Base-by-base conservation (phyloP, 202 grass and related monocot species). In the Zoysia matrella region DNA sequence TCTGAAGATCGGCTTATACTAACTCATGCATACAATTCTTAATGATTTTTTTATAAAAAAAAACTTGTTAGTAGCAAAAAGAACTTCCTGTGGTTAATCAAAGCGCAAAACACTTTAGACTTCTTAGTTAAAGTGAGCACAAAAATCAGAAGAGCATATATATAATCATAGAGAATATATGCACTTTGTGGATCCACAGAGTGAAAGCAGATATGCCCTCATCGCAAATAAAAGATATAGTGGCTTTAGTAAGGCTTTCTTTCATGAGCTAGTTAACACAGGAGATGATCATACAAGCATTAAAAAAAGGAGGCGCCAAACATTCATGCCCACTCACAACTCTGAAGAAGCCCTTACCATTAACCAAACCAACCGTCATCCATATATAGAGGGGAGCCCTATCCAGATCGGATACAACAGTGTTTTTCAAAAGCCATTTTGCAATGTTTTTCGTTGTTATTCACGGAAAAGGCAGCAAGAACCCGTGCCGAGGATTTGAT, bases 391-490 rank as follows among this genome's bases (percentile, higher is more conserved):
- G 3, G 51, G 51, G 10, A 52, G 3, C 45, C 45, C 14, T n/a
- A 57, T 57, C 55, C 55, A 57, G 15, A 57, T 57, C 42, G 16
- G 4, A 50, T 18, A 60, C 18, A 65, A 16, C 56, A 77, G 7
- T 49, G 44, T 78, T 7, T 66, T 54, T 8, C 30, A 78, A 42
- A 67, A 39, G 42, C 48, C 52, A 82, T 49, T 57, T 36, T 57
- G 69, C 68, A 68, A 57, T 56, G 54, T 52, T 18, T 58, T 73
- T 44, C 45, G 15, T 54, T 69, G 55, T 75, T 83, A 83, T 90
- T 83, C 75, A 83, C 53, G 44, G 6, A 44, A 39, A 77, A 73
- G 8, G 85, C 54, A 48, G 78, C 16, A 74, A 51, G 47, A 49
- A 6, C 43, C 53, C 6, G 48, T 4, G 61, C 41, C 76, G 49